Percentiles rank a stretch among this genome's conserved stretches.
Evolutionary conservation across 257 asterid species (phyloP).

Genomic region (Eucommia ulmoides): DNA sequence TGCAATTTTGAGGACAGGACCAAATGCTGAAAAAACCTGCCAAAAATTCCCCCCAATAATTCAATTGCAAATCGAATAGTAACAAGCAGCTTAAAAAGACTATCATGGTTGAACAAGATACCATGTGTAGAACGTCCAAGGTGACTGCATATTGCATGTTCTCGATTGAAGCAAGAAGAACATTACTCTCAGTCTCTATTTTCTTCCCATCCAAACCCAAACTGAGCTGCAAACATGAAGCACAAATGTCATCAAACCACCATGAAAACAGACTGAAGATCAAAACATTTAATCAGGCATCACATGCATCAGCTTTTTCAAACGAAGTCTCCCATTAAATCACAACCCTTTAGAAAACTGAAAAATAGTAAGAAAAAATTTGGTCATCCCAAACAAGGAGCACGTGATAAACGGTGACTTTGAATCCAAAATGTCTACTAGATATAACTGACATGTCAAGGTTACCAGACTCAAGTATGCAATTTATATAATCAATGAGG

Average conservation of each 20-base stretch:
- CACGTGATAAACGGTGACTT: too few relatives aligned
- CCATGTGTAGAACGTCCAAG: constrained; percentile 80
- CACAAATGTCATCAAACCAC: constrained; percentile 8
- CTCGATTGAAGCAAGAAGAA: constrained; percentile 92
- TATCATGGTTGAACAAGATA: constrained; percentile 14
- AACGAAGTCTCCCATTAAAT: neutral
- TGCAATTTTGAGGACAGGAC: constrained; percentile 77
- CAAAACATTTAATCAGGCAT: neutral
- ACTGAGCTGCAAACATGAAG: constrained; percentile 45
- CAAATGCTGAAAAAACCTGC: constrained; percentile 76
- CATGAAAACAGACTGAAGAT: neutral
- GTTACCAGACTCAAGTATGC: too few relatives aligned
- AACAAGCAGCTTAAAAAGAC: neutral
- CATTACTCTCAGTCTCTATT: constrained; percentile 91
- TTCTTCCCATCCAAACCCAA: constrained; percentile 80
- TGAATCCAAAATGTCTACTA: too few relatives aligned
- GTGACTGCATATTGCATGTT: constrained; percentile 98
- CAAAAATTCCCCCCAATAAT: neutral
- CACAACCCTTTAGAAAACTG: neutral
- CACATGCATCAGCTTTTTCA: neutral
- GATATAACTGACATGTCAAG: too few relatives aligned
- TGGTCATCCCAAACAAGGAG: too few relatives aligned
- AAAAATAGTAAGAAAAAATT: too few relatives aligned
- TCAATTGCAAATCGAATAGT: too few relatives aligned
- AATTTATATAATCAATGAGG: too few relatives aligned